Evolutionary conservation across 1,284 basidiomycete genomes (phyloP), one percentile per base, ranked within the genome.

Genomic region (Leucoagaricus sp.): DNA sequence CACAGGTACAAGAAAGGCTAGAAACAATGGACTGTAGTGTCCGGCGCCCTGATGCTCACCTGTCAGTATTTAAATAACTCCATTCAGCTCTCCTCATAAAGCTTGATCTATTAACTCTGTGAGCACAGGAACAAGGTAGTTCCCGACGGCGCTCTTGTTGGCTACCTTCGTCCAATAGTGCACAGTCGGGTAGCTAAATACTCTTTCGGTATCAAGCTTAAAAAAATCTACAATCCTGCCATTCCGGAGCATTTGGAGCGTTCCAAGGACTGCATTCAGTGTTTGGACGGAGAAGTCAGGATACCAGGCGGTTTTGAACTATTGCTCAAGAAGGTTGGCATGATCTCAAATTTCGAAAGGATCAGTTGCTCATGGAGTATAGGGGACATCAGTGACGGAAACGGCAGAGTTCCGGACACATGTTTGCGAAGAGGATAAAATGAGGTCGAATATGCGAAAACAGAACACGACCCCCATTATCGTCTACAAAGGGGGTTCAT

Each of bases 81-180:
- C 31, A 12, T 33, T 33, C 6, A 33, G 12, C 36, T 7, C 12
- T 12, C 7, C 12, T 33, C 6, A 33, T 7, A 33, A 12, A 6
- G 12, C 7, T 33, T 33, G 31, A 33, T 7, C 7, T 33, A 33
- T 33, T 12, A 7, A 33, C 6, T 7, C 31, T 12, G 31, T 12
- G 7, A 12, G 31, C 7, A 33, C 31, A 38, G 36, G 4, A 38
- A 38, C 17, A 38, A 38, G 17, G 36, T n/a, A 1, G 83, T 84
- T 0, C 76, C 82, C 0, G 79, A 84, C 41, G 82, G 83, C 5
- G 80, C 79, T 0, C 69, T 84, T n/a, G 82, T 78, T 0, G 84
- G 75, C 60, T 78, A 77, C 54, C 58, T 83, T 26, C 78, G 84
- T 58, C 80, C 76, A 55, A 73, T 73, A n/a, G 82, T 84, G 8